A percentile compares a stretch with the other conserved stretches of the same genome.
These are phyloP conservation scores for Penicillium verrucosum DNA, from an alignment of 2,329 filamentous ascomycete genomes.

Conservation along the genomic window DNA sequence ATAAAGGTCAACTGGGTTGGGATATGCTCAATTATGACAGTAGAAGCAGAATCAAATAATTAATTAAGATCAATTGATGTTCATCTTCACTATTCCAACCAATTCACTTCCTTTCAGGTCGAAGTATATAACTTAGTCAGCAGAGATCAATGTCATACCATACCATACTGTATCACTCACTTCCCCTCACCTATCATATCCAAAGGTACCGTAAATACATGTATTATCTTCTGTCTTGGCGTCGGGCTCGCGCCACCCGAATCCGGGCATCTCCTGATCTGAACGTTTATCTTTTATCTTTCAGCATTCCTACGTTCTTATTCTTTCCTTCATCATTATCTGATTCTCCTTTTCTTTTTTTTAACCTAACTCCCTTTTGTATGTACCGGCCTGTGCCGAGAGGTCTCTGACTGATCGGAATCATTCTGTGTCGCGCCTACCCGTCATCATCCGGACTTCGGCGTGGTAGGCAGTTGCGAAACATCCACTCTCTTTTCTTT, in stretches of 20 bases:
- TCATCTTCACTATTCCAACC: background rate
- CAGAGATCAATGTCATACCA: background rate
- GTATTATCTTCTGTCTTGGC: background rate
- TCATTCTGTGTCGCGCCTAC: slow-evolving; percentile 3
- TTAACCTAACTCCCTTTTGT: background rate
- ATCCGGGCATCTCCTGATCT: slow-evolving; percentile 11
- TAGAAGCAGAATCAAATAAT: fast-evolving
- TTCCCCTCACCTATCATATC: fast-evolving
- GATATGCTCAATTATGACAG: background rate
- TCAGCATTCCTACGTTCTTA: background rate
- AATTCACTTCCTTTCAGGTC: slow-evolving; percentile 9
- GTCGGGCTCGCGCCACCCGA: slow-evolving; percentile 12
- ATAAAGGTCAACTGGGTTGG: no score
- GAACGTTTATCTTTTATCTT: slow-evolving; percentile 9
- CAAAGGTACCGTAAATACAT: background rate
- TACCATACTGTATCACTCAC: background rate
- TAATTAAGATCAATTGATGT: background rate
- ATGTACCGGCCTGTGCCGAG: background rate
- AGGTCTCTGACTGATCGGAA: background rate
- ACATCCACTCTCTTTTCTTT: slow-evolving; percentile 3
- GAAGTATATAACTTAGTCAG: slow-evolving; percentile 2
- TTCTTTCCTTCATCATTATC: slow-evolving; percentile 5
- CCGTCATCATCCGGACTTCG: slow-evolving; percentile 8
- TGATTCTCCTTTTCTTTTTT: background rate
- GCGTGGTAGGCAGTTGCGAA: slow-evolving; percentile 4